phyloP scores from a whole-genome alignment of 2,329 filamentous ascomycete genomes.

The Pyricularia pennisetigena region DNA sequence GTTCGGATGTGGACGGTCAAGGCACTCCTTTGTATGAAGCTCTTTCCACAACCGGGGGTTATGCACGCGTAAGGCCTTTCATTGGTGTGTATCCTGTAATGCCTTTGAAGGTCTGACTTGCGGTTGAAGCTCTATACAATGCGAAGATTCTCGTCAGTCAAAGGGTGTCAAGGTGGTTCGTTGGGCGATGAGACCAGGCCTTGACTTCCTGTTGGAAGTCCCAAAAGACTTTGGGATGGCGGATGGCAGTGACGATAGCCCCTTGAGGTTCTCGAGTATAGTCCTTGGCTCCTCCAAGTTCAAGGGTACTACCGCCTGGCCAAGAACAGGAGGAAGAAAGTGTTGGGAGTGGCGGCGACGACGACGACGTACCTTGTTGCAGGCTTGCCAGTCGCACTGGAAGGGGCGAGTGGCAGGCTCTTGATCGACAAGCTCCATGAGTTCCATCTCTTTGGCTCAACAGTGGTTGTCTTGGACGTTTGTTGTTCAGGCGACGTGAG shows the following conservation, averaged over 20 bases:
- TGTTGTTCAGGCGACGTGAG: constrained; percentile 5
- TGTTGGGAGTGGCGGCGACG: constrained; percentile 5
- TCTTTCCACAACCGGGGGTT: constrained; percentile 53
- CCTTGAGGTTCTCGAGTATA: not conserved
- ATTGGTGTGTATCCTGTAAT: constrained; percentile 64
- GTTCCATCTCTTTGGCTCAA: constrained; percentile 39
- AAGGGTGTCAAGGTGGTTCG: not conserved
- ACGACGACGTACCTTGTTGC: constrained; percentile 43
- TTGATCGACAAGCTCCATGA: constrained; percentile 55
- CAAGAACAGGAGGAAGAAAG: not conserved
- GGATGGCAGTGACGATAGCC: too few relatives aligned
- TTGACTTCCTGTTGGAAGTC: not conserved
- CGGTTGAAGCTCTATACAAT: constrained; percentile 56
- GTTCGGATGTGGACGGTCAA: constrained; percentile 62
- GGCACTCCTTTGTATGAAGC: constrained; percentile 62
- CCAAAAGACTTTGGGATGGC: too few relatives aligned
- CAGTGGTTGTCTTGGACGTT: constrained; percentile 9
- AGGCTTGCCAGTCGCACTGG: constrained; percentile 53
- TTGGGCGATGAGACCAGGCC: not conserved
- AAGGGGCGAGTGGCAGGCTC: constrained; percentile 53
- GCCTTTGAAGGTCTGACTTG: constrained; percentile 60
- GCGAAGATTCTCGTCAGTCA: constrained; percentile 11
- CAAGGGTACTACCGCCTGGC: not conserved
- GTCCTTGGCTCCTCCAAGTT: too few relatives aligned
- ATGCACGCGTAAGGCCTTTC: constrained; percentile 57